These are phyloP conservation scores for Cystofilobasidium capitatum DNA, from an alignment of 768 basidiomycete genomes.

Conservation along the genomic window DNA sequence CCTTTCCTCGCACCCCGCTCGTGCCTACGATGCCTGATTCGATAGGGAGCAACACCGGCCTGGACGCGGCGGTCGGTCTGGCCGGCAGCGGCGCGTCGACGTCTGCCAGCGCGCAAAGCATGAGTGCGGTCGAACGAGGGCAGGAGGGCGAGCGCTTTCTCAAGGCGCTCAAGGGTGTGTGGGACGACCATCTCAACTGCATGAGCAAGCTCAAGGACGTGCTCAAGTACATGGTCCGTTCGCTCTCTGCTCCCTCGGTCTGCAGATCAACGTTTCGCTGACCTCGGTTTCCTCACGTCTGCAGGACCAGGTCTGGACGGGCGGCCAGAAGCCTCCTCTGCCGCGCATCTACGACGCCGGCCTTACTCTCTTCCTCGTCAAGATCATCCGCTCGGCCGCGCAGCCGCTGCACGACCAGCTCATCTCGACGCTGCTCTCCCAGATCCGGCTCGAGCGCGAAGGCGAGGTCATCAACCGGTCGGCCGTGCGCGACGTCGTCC, in stretches of 20 bases:
- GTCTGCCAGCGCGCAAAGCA: constrained; percentile 1
- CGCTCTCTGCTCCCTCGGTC: neutral
- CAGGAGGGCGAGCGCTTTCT: constrained; percentile 77
- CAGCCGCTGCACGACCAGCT: constrained; percentile 75
- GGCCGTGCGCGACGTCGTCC: constrained; percentile 76
- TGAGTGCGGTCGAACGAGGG: constrained; percentile 52
- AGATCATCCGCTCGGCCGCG: constrained; percentile 46
- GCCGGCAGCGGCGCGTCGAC: neutral
- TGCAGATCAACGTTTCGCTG: neutral
- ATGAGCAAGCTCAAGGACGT: constrained; percentile 83
- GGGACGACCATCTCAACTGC: constrained; percentile 86
- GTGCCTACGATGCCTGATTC: neutral
- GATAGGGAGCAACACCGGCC: neutral
- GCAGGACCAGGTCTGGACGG: constrained; percentile 85
- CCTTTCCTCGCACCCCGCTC: constrained; percentile 51
- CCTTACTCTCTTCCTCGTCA: constrained; percentile 66
- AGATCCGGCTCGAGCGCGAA: constrained; percentile 83
- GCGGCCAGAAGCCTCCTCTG: constrained; percentile 50
- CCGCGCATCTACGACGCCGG: constrained; percentile 76
- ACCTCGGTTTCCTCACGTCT: neutral
- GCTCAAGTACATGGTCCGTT: constrained; percentile 85
- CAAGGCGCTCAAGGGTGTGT: constrained; percentile 70
- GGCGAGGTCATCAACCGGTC: constrained; percentile 86
- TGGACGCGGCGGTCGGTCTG: neutral
- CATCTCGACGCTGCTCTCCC: constrained; percentile 67